These are phyloP conservation scores for Mycena citricolor DNA, from an alignment of 1,284 basidiomycete genomes.

Conservation along the genomic window DNA sequence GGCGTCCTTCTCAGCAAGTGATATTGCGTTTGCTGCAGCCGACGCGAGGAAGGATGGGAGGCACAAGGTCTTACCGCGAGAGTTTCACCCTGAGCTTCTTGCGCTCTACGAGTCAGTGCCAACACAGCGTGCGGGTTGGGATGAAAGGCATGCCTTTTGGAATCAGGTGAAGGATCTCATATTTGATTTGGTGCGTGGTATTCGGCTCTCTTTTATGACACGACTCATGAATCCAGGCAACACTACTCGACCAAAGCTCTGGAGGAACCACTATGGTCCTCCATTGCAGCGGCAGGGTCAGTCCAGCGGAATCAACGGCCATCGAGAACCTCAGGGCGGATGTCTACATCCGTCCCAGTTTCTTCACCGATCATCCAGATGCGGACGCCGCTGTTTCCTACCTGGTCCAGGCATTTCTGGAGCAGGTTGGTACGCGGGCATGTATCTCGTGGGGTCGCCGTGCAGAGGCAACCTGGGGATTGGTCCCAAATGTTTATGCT, in stretches of 20 bases:
- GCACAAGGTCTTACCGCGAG: not conserved
- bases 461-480: no score
- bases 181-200: constrained; percentile 7
- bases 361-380: not conserved
- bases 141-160: not conserved
- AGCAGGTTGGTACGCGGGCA: constrained; percentile 9
- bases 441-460: no score
- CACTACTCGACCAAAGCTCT: constrained; percentile 2
- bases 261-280: constrained; percentile 11
- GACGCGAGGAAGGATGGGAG: constrained; percentile 1
- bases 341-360: constrained; percentile 6
- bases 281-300: no score
- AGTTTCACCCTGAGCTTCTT: constrained; percentile 3
- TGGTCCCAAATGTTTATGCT: no score
- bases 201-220: not conserved
- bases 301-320: constrained; percentile 7
- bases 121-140: not conserved
- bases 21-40: constrained; percentile 7
- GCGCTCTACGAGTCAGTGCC: not conserved
- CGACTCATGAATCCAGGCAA: not conserved
- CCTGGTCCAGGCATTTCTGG: constrained; percentile 11
- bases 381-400: constrained; percentile 3
- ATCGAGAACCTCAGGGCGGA: constrained; percentile 1
- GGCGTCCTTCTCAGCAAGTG: not conserved
- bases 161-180: not conserved